These are phyloP conservation scores for Forsythia viridissima DNA, from an alignment of 257 asterid species.

Conservation along the genomic window DNA sequence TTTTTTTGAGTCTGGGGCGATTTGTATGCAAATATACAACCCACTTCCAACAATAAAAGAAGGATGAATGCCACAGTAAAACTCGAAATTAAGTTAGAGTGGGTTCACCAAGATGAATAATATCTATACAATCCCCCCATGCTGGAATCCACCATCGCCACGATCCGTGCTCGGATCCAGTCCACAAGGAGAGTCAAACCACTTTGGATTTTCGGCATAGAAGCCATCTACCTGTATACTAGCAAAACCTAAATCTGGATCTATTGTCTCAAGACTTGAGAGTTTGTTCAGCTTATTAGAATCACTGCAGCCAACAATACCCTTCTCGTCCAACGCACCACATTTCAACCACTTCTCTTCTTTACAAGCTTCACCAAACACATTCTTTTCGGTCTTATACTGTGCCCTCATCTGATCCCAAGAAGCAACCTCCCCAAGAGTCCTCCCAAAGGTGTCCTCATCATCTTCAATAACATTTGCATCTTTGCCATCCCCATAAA, in stretches of 20 bases:
- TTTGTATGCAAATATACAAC: constrained; percentile 42
- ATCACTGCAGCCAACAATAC: constrained; percentile 47
- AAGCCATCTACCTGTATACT: constrained; percentile 81
- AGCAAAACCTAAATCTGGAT: constrained; percentile 77
- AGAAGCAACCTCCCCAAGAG: constrained; percentile 95
- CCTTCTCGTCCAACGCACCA: constrained; percentile 71
- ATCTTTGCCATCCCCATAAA: constrained; percentile 75
- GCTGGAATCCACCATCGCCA: constrained; percentile 78
- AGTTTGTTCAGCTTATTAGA: constrained; percentile 47
- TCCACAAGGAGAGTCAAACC: constrained; percentile 94
- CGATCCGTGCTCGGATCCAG: constrained; percentile 72
- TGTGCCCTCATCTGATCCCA: constrained; percentile 74
- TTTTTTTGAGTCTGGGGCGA: neutral
- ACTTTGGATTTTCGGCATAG: constrained; percentile 85
- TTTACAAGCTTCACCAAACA: constrained; percentile 74
- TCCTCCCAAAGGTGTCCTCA: constrained; percentile 92
- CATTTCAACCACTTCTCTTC: constrained; percentile 83
- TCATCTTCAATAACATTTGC: constrained; percentile 88
- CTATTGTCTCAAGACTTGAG: constrained; percentile 55
- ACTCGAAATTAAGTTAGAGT: constrained; percentile 50
- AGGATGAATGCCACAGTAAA: constrained; percentile 27
- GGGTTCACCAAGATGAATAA: constrained; percentile 52
- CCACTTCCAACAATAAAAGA: constrained; percentile 23
- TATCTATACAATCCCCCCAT: constrained; percentile 73
- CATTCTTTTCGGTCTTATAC: constrained; percentile 69